These are phyloP conservation scores for Cystofilobasidium capitatum DNA, from an alignment of 768 basidiomycete genomes.

Conservation along the genomic window DNA sequence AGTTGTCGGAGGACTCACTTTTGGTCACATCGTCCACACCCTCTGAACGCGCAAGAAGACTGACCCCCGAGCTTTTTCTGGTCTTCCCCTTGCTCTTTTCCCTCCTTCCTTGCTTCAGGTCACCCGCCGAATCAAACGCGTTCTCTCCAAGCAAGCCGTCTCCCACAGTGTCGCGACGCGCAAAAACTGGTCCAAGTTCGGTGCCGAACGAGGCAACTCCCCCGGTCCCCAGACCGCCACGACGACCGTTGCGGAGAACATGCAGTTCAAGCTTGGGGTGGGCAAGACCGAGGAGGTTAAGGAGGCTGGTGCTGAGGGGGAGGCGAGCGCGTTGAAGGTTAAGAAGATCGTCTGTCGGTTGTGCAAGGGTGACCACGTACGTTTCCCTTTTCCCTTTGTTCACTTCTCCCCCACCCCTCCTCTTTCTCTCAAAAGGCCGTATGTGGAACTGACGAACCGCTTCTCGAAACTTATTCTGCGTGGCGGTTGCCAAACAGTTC, in stretches of 20 bases:
- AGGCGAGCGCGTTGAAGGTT: constrained; percentile 49
- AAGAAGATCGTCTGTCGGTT: constrained; percentile 86
- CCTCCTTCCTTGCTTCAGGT: constrained; percentile 49
- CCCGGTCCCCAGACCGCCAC: constrained; percentile 87
- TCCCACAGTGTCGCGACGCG: constrained; percentile 88
- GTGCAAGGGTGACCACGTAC: constrained; percentile 79
- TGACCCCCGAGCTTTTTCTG: neutral
- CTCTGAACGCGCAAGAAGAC: too few species aligned
- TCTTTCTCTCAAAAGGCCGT: neutral
- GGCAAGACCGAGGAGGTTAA: constrained; percentile 46
- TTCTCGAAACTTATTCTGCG: neutral
- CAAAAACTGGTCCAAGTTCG: constrained; percentile 84
- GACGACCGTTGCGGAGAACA: constrained; percentile 75
- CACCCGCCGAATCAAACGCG: constrained; percentile 73
- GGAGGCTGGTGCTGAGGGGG: constrained; percentile 50
- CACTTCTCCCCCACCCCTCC: neutral
- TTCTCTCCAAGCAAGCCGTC: constrained; percentile 82
- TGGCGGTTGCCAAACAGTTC: constrained; percentile 43
- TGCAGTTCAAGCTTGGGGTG: constrained; percentile 53
- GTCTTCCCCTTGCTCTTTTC: constrained; percentile 9
- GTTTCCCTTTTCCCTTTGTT: neutral
- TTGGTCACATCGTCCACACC: too few species aligned
- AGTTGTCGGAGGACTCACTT: neutral
- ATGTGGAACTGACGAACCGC: neutral
- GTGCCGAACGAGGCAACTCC: constrained; percentile 74